phyloP scores from a whole-genome alignment of 805 yeast genomes.

The Saturnispora quitensis region DNA sequence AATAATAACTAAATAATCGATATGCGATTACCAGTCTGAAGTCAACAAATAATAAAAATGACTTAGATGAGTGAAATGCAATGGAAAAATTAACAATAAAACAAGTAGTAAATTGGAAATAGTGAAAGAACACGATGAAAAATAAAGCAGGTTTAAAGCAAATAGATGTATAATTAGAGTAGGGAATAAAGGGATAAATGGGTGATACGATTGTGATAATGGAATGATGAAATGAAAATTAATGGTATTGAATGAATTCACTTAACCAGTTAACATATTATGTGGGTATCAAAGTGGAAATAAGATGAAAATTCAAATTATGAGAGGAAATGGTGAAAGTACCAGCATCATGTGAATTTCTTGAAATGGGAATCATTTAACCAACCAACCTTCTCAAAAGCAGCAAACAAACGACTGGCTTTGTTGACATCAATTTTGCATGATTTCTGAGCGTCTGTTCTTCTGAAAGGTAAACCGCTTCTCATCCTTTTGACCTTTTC shows the following conservation, averaged over 20 bases:
- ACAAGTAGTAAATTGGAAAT: not conserved
- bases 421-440: constrained; percentile 95
- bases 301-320: not conserved
- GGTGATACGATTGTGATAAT: not conserved
- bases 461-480: constrained; percentile 70
- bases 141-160: not conserved
- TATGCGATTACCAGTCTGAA: not conserved
- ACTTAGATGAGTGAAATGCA: not conserved
- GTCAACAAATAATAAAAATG: not conserved
- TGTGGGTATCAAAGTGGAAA: not conserved
- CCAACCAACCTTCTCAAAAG: constrained; percentile 90
- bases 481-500: constrained; percentile 78
- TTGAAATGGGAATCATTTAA: constrained; percentile 65
- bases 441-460: constrained; percentile 97
- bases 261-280: not conserved
- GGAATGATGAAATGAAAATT: not conserved
- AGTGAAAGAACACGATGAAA: not conserved
- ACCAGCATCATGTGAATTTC: constrained; percentile 27
- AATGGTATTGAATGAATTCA: not conserved
- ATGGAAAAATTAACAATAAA: not conserved
- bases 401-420: constrained; percentile 83
- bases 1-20: not conserved
- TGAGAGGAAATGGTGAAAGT: not conserved
- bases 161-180: not conserved
- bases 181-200: not conserved